Base-by-base conservation (phyloP, 257 asterid species). In the Scutellaria galericulata region DNA sequence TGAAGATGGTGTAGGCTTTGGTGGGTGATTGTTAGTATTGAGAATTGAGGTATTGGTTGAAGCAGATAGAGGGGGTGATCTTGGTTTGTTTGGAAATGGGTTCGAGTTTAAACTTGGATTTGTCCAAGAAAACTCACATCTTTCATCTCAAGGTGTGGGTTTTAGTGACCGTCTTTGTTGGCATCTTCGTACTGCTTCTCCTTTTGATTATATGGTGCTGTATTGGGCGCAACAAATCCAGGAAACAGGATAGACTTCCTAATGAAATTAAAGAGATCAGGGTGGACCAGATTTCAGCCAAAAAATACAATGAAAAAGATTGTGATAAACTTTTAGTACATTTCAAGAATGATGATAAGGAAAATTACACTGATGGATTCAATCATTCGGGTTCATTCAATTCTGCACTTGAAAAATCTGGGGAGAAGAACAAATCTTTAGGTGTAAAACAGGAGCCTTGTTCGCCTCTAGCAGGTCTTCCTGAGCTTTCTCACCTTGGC, bases 401-500 rank as follows among this genome's bases (percentile, higher is more conserved):
- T 48, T 75, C 70, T 61, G 50, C 64, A 31, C 37, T 31, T 56
- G 86, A 83, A 18, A 18, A 18, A 55, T 83, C 85, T 0, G 80
- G 83, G 51, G 87, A 80, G 48, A 79, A 82, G 68, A 70, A 75
- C 55, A 75, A 78, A 60, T 74, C 81, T n/a, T 41, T 45, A 10
- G 53, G 74, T 5, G 70, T 64, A 11, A 65, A 83, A 31, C 37
- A 31, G 37, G 37, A 31, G 37, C 37, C 37, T 2, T 2, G 37
- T 13, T 88, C 96, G 22, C 95, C 94, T 67, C 72, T 87, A 64
- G 78, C 86, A 0, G 96, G 96, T 39, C 78, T 89, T 27, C 95
- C 97, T 12, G 97, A 90, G 83, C 79, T 90, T 45, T 87, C 97
- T 52, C 96, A 88, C 54, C 91, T 90, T 39, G 98, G 95, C 15